Percentiles rank a stretch among this genome's conserved stretches.
Evolutionary conservation across 805 yeast genomes (phyloP).

Genomic region (Kurtzmaniella fragi): DNA sequence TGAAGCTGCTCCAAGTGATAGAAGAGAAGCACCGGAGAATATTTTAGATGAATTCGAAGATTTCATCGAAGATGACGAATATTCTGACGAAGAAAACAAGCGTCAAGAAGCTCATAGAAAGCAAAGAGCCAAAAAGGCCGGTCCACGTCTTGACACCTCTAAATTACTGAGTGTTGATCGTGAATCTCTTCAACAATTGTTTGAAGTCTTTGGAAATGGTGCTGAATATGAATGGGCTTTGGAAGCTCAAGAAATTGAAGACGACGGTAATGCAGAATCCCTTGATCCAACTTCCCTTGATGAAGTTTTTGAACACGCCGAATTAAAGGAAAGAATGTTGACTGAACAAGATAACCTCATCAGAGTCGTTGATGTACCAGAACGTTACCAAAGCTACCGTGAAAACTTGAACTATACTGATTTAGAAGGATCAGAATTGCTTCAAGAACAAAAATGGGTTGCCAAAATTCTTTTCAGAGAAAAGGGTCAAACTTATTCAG

Average conservation of each 20-base stretch:
- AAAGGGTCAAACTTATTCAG: constrained; percentile 40
- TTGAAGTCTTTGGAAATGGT: constrained; percentile 95
- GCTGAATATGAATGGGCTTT: constrained; percentile 97
- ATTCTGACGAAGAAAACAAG: constrained; percentile 76
- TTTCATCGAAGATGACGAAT: constrained; percentile 95
- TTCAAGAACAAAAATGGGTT: constrained; percentile 76
- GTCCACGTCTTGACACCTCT: constrained; percentile 49
- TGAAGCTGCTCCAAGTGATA: constrained; percentile 16
- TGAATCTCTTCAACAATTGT: constrained; percentile 87
- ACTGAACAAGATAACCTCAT: constrained; percentile 89
- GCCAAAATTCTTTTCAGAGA: constrained; percentile 57
- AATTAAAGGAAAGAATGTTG: constrained; percentile 81
- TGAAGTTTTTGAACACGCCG: constrained; percentile 93
- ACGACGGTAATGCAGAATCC: constrained; percentile 48
- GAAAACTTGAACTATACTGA: constrained; percentile 62
- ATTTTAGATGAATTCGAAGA: constrained; percentile 86
- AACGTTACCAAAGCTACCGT: constrained; percentile 80
- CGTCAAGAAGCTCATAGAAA: constrained; percentile 16
- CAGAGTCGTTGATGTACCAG: constrained; percentile 85
- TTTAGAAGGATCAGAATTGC: constrained; percentile 63
- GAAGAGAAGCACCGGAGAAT: constrained; percentile 26
- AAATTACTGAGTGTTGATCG: constrained; percentile 68
- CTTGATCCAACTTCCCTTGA: constrained; percentile 60
- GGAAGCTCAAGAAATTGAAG: constrained; percentile 75
- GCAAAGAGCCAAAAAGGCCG: constrained; percentile 26